phyloP scores from a whole-genome alignment of 2,329 filamentous ascomycete genomes.

The Arthroderma sp. region DNA sequence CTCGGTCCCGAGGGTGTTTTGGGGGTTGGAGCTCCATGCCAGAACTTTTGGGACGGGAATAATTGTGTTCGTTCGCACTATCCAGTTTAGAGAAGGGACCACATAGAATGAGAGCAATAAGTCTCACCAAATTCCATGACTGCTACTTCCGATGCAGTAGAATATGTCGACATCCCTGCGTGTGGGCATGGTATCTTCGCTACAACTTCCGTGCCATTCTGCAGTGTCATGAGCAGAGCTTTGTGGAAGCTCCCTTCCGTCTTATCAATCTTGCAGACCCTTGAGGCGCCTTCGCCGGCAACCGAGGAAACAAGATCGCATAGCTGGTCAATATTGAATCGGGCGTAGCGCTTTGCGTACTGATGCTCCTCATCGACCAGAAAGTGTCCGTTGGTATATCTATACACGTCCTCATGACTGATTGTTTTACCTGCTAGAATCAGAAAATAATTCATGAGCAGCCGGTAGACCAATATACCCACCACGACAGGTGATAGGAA shows the following conservation, averaged over 20 bases:
- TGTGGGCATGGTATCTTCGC: constrained; percentile 24
- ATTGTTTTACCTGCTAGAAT: neutral
- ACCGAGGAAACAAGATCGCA: constrained; percentile 15
- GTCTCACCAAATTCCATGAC: constrained; percentile 19
- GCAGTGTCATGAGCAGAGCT: constrained; percentile 21
- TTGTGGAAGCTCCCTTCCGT: constrained; percentile 26
- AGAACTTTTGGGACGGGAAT: constrained; percentile 14
- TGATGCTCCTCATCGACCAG: constrained; percentile 19
- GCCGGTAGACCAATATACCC: no score
- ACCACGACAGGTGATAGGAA: neutral
- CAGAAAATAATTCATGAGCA: neutral
- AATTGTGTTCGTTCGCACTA: constrained; percentile 7
- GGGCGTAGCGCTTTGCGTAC: constrained; percentile 16
- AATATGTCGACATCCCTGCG: constrained; percentile 20
- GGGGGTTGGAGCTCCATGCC: constrained; percentile 11
- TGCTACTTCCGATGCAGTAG: constrained; percentile 25
- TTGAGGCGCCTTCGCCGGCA: constrained; percentile 8
- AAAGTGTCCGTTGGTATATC: constrained; percentile 22
- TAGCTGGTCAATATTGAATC: constrained; percentile 19
- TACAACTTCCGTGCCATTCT: constrained; percentile 21
- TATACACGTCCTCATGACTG: constrained; percentile 13
- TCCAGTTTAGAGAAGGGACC: constrained; percentile 5
- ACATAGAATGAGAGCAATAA: neutral
- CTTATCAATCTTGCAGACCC: constrained; percentile 15
- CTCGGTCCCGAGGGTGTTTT: constrained; percentile 19